Evolutionary conservation across 208 protist species (phyloP).

Genomic region (Acanthamoeba culbertsoni): DNA sequence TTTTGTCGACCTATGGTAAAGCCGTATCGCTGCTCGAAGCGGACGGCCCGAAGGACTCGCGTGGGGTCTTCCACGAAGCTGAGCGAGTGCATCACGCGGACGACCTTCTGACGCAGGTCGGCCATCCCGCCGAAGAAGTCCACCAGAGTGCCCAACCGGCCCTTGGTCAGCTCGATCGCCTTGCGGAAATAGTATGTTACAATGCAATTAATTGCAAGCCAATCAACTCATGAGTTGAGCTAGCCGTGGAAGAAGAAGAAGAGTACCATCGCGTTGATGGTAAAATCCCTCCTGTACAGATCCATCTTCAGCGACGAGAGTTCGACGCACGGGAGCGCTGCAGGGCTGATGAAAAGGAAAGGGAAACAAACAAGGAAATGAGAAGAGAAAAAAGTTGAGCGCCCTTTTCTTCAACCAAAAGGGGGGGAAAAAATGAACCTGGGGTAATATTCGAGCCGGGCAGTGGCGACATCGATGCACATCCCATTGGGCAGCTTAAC

Average conservation of each 20-base stretch:
- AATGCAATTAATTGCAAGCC: not conserved
- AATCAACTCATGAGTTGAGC: not conserved
- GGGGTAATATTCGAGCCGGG: conserved; percentile 54
- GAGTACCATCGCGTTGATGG: conserved; percentile 49
- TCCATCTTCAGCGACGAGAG: conserved; percentile 60
- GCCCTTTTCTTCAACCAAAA: not conserved
- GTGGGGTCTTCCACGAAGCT: conserved; percentile 57
- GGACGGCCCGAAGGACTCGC: conserved; percentile 19
- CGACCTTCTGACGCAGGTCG: not conserved
- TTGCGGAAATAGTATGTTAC: not conserved
- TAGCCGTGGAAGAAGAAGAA: not conserved
- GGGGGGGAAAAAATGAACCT: not conserved
- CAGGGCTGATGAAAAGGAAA: not conserved
- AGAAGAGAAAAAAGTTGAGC: not conserved
- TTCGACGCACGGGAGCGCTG: conserved; percentile 26
- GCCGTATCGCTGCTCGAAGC: conserved; percentile 47
- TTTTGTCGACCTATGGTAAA: conserved; percentile 54
- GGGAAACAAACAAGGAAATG: not conserved
- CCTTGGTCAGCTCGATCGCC: conserved; percentile 37
- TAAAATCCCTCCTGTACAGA: conserved; percentile 42
- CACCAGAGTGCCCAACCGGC: not conserved
- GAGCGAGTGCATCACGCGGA: conserved; percentile 50
- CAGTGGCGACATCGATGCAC: not conserved
- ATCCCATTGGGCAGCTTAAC: not conserved
- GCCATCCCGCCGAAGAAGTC: not conserved